A percentile compares a stretch with the other conserved stretches of the same genome.
These are phyloP conservation scores for Penicillium coprophilum DNA, from an alignment of 495 filamentous ascomycete species.

Conservation along the genomic window DNA sequence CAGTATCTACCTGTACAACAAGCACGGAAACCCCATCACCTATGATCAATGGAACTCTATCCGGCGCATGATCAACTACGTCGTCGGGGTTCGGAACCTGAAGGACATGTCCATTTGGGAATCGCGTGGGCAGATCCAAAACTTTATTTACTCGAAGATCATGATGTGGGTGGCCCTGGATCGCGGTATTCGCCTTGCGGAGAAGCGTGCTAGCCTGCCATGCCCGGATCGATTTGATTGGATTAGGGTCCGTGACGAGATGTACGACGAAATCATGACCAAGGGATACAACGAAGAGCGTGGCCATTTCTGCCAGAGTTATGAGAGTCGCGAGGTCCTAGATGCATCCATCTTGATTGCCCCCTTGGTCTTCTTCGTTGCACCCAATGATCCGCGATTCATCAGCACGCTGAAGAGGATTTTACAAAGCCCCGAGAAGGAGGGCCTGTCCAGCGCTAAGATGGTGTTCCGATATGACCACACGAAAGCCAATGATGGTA, in stretches of 20 bases:
- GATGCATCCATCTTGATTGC: conserved; percentile 72
- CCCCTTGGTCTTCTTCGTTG: conserved; percentile 72
- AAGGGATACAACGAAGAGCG: conserved; percentile 64
- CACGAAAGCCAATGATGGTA: conserved; percentile 63
- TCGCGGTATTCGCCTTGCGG: conserved; percentile 65
- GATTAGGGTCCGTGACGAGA: conserved; percentile 58
- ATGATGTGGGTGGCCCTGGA: conserved; percentile 78
- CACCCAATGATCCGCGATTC: conserved; percentile 71
- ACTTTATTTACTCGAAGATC: conserved; percentile 72
- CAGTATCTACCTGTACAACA: conserved; percentile 74
- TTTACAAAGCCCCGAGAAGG: conserved; percentile 63
- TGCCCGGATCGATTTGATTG: conserved; percentile 65
- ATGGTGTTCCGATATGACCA: conserved; percentile 72
- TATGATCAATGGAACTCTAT: conserved; percentile 69
- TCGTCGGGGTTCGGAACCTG: conserved; percentile 47
- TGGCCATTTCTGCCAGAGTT: conserved; percentile 68
- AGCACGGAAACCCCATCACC: conserved; percentile 69
- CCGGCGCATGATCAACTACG: conserved; percentile 56
- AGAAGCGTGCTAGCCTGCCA: conserved; percentile 64
- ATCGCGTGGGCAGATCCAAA: conserved; percentile 67
- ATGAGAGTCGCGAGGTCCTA: conserved; percentile 63
- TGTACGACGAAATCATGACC: conserved; percentile 74
- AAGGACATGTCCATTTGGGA: conserved; percentile 82
- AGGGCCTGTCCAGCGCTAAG: conserved; percentile 68
- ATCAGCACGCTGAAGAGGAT: conserved; percentile 67